A percentile compares a stretch with the other conserved stretches of the same genome.
phyloP scores from a whole-genome alignment of 2,329 filamentous ascomycete genomes.

The Penicillium oxalicum region DNA sequence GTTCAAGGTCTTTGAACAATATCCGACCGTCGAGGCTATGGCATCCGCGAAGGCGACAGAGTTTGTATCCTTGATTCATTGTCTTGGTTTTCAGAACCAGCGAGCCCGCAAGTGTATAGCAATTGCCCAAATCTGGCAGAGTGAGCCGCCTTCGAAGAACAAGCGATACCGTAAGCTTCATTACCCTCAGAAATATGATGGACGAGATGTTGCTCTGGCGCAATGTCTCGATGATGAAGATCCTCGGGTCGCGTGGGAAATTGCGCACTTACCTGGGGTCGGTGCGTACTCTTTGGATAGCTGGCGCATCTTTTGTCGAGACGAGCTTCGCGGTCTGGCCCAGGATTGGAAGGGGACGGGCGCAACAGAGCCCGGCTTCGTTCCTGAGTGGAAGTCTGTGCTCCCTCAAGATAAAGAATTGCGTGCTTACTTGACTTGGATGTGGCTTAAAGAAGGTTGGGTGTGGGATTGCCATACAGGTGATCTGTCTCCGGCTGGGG shows the following conservation, averaged over 20 bases:
- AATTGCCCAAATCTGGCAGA: constrained; percentile 64
- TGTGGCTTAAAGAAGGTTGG: constrained; percentile 84
- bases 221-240: constrained; percentile 47
- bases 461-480: constrained; percentile 72
- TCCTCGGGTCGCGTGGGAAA: constrained; percentile 64
- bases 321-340: constrained; percentile 62
- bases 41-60: constrained; percentile 52
- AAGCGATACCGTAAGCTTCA: constrained; percentile 53
- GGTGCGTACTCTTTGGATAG: constrained; percentile 80
- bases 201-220: constrained; percentile 42
- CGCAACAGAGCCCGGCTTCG: constrained; percentile 48
- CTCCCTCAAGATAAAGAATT: constrained; percentile 80
- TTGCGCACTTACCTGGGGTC: constrained; percentile 71
- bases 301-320: constrained; percentile 90
- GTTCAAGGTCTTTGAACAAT: constrained; percentile 59
- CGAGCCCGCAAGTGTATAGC: constrained; percentile 63
- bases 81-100: constrained; percentile 64
- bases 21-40: constrained; percentile 61
- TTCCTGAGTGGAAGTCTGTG: constrained; percentile 88
- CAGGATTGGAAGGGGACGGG: constrained; percentile 59
- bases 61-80: constrained; percentile 58
- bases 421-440: constrained; percentile 79
- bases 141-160: constrained; percentile 54
- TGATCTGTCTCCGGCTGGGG: constrained; percentile 36
- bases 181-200: constrained; percentile 49